Evolutionary conservation across 177 flowering plant species (phyloP), one percentile per base, ranked within the genome.

Genomic region (Tripterygium wilfordii): DNA sequence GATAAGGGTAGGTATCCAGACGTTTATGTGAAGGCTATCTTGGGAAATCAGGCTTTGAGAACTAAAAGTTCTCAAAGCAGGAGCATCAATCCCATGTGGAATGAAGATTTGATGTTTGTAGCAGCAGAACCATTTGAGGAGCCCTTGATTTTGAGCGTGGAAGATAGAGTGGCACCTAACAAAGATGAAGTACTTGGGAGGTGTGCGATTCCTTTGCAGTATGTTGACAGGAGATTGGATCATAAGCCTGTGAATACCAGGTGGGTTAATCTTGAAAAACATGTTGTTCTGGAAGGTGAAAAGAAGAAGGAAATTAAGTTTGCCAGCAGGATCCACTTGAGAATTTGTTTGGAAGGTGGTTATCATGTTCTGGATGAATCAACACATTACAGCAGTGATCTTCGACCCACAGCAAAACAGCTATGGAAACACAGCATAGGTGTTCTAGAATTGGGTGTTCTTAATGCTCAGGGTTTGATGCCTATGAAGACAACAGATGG

Each of bases 401-500:
- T 72, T 27, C 62, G 71, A 42, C 78, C 78, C 1, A 69, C 78
- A 4, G 74, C 66, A 1, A 72, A 72, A 35, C 69, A 42, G 51
- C 48, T 72, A 15, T 72, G 78, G 78, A 68, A 69, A 48, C n/a
- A 58, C 2, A 66, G 56, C 64, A 72, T 72, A 32, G 78, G 78
- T 28, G 67, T 72, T 19, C 55, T 72, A n/a, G 78, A 69, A 54
- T 46, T 72, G 42, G 78, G 78, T 6, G 63, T 72, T 39, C 45
- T 72, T 24, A 69, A 54, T 45, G 78, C 74, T 23, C 70, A 66
- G 39, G 78, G 74, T 2, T 45, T 72, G 47, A 48, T 72, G 71
- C 78, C 78, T 2, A 72, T 72, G 78, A 72, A 72, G 53, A 66
- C 62, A 0, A 72, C 65, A 57, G 78, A 72, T 51, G 78, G 78